A percentile compares a stretch with the other conserved stretches of the same genome.
Evolutionary conservation across 495 filamentous ascomycete genomes (phyloP).

Genomic region (Bacidia rubella): DNA sequence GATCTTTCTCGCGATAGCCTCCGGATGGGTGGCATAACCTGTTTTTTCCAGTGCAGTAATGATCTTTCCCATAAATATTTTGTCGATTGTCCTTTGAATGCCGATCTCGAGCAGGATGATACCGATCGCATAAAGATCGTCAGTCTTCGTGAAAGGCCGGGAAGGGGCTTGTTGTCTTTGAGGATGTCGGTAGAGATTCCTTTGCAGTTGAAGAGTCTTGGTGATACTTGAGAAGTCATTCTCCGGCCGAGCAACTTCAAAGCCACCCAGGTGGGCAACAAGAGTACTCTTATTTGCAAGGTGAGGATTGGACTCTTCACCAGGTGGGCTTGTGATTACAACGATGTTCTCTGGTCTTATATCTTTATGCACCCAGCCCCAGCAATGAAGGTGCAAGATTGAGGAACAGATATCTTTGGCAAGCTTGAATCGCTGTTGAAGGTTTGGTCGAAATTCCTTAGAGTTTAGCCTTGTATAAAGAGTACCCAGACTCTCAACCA

Average conservation of each 20-base stretch:
- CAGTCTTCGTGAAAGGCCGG: constrained; percentile 18
- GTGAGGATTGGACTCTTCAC: background rate
- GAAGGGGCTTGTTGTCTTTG: constrained; percentile 17
- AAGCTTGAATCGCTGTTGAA: constrained; percentile 18
- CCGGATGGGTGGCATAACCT: background rate
- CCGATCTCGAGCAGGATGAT: constrained; percentile 30
- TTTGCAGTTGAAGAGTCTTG: background rate
- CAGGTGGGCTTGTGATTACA: constrained; percentile 8
- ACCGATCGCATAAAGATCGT: constrained; percentile 30
- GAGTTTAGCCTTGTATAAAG: background rate
- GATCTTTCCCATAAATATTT: background rate
- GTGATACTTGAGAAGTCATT: background rate
- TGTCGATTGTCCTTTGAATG: constrained; percentile 18
- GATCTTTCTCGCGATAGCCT: background rate
- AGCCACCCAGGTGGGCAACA: background rate
- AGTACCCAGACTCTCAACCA: background rate
- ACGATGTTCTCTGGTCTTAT: constrained; percentile 21
- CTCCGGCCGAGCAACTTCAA: background rate
- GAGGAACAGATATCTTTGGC: constrained; percentile 15
- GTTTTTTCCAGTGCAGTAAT: background rate
- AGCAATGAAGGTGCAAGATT: constrained; percentile 18
- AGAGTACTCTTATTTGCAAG: background rate
- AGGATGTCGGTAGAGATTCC: constrained; percentile 23
- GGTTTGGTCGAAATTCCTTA: background rate
- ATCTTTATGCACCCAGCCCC: constrained; percentile 23